Base-by-base conservation (phyloP, 2,329 filamentous ascomycete genomes). In the Cladosporium halotolerans region DNA sequence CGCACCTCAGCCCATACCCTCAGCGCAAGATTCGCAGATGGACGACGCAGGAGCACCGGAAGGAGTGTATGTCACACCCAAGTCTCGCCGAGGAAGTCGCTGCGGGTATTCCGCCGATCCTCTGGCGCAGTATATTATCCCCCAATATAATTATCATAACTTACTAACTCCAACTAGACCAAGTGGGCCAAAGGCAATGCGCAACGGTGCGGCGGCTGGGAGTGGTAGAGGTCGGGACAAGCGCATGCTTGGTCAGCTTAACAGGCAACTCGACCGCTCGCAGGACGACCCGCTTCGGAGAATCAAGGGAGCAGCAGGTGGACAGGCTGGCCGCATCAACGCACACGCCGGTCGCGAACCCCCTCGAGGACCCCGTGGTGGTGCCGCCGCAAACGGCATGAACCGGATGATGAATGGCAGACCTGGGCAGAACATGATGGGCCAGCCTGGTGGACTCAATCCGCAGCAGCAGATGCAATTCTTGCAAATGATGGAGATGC, bases 111-210 rank as follows among this genome's bases (percentile, higher is more conserved):
- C 50, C 11, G 38, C 51, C 10, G 18, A 46, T n/a, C 18, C 43
- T 38, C 23, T 42, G 16, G 14, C 38, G 28, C 36, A 42, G 39
- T 53, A 53, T 33, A 46, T 36, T 32, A 34, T 41, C 6, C 14
- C 50, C 34, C 38, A 43, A 28, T 43, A 50, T 36, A 31, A 11
- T 51, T 38, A 51, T 44, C 19, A 32, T 31, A 19, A 43, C 4
- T 13, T 42, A 45, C 62, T 63, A 54, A 64, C 58, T 34, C 36
- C 16, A 40, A 34, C 55, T 64, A 96, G 92, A 66, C 93, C 93
- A 9, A 97, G 90, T 48, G 93, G 92, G 53, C 93, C 93, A 14
- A 93, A 91, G 69, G 90, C 91, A 33, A 96, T 97, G 90, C 87
- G 93, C 65, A 89, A 86, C 68, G 82, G 82, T 49, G 81, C 75